A percentile compares a stretch with the other conserved stretches of the same genome.
Conservation (phyloP, 257 asterid species). For the Fraxinus excelsior region DNA sequence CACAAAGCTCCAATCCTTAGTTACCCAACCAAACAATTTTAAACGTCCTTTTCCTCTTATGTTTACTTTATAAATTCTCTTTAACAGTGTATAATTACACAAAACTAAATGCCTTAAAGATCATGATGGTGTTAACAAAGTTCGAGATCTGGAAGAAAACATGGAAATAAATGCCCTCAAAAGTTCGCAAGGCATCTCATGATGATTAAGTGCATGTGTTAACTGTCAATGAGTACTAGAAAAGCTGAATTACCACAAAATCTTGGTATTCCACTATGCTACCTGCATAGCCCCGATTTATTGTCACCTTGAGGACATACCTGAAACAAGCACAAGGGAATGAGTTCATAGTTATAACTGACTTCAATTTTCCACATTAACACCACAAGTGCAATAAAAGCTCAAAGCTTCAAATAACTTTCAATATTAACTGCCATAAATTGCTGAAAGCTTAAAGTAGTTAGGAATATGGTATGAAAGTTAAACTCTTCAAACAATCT, state of each 20-base stretch:
- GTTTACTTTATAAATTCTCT: no score
- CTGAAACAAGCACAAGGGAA: constrained; percentile 41
- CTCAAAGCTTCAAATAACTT: constrained; percentile 4
- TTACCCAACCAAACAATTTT: no score
- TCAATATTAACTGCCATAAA: not conserved
- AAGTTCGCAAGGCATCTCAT: constrained; percentile 17
- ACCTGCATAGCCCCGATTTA: constrained; percentile 93
- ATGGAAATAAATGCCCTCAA: constrained; percentile 14
- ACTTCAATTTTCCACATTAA: not conserved
- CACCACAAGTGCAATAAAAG: constrained; percentile 10
- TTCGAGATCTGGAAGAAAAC: not conserved
- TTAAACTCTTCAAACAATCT: not conserved
- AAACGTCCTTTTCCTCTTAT: no score
- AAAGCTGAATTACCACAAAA: constrained; percentile 35
- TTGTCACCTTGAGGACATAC: constrained; percentile 88
- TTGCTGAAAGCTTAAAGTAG: not conserved
- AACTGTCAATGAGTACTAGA: constrained; percentile 17
- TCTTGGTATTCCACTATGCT: constrained; percentile 94
- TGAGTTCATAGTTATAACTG: not conserved
- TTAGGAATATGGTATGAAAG: not conserved
- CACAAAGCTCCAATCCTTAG: no score
- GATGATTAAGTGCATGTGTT: constrained; percentile 16
- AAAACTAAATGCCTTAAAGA: not conserved
- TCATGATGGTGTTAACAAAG: not conserved
- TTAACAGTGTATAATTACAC: no score